Evolutionary conservation across 2,329 filamentous ascomycete genomes (phyloP).

Genomic region (Ophiostoma pallidulum): DNA sequence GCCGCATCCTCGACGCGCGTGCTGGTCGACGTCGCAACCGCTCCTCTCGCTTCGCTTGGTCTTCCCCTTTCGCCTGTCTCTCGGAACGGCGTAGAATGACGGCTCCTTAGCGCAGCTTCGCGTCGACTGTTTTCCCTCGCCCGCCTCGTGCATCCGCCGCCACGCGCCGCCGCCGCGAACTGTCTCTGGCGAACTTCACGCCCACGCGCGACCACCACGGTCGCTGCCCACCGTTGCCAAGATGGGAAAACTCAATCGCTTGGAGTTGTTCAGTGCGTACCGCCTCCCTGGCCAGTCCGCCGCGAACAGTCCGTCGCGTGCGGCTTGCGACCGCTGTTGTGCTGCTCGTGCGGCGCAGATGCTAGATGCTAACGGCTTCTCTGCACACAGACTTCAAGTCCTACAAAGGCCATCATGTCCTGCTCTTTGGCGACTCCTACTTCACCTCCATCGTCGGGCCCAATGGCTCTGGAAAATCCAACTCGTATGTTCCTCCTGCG

Average conservation of each 20-base stretch:
- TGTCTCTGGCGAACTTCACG: background rate
- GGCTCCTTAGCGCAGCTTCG: background rate
- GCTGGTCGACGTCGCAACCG: background rate
- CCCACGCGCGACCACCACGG: slow-evolving; percentile 6
- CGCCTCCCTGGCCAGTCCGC: no score
- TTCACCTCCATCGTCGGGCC: slow-evolving; percentile 99
- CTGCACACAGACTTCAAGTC: slow-evolving; percentile 96
- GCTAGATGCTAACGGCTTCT: slow-evolving; percentile 1
- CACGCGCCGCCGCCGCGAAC: slow-evolving; percentile 5
- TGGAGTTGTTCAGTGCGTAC: slow-evolving; percentile 84
- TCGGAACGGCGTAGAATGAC: slow-evolving; percentile 5
- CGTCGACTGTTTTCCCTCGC: background rate
- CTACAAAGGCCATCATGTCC: slow-evolving; percentile 91
- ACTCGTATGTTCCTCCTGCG: slow-evolving; percentile 56
- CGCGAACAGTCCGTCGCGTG: no score
- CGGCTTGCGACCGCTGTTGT: no score
- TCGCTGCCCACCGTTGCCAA: slow-evolving; percentile 9
- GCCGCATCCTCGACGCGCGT: background rate
- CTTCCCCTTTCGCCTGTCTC: no score
- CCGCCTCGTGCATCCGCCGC: background rate
- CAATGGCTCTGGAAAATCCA: slow-evolving; percentile 99
- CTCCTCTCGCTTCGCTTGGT: background rate
- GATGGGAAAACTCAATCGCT: slow-evolving; percentile 93
- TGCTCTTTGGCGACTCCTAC: slow-evolving; percentile 94
- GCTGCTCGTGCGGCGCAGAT: no score